Evolutionary conservation across 345 rosid genomes (phyloP).

Genomic region (Hibiscus trionum): DNA sequence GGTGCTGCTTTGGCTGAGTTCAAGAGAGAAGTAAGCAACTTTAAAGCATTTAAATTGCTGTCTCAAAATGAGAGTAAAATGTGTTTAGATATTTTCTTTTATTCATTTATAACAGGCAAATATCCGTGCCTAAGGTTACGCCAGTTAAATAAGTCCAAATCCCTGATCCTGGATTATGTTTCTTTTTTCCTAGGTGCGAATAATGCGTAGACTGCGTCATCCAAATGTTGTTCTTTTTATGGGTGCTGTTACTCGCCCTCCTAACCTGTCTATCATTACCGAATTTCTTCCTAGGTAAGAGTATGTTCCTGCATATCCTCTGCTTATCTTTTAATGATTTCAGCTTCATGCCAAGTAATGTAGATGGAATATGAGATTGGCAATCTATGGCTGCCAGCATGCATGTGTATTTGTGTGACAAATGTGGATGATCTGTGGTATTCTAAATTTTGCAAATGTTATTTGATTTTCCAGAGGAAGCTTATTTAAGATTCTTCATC

Average conservation of each 20-base stretch:
- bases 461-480: constrained; percentile 66
- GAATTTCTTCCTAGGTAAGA: constrained; percentile 93
- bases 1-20: constrained; percentile 97
- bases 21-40: constrained; percentile 84
- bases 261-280: constrained; percentile 83
- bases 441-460: constrained; percentile 16
- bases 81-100: constrained; percentile 4
- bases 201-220: constrained; percentile 98
- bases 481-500: constrained; percentile 84
- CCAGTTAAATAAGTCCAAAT: constrained; percentile 4
- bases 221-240: constrained; percentile 95
- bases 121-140: constrained; percentile 3
- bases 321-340: background rate
- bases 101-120: background rate
- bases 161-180: background rate
- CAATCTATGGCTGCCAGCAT: background rate
- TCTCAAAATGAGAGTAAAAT: background rate
- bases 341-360: background rate
- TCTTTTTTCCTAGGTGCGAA: constrained; percentile 59
- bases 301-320: background rate
- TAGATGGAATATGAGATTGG: constrained; percentile 9
- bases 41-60: constrained; percentile 1
- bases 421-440: background rate
- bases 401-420: background rate
- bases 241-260: constrained; percentile 99